Percentiles rank a stretch among this genome's conserved stretches.
Evolutionary conservation across 495 filamentous ascomycete genomes (phyloP).

Genomic region (Annulohypoxylon maeteangense): DNA sequence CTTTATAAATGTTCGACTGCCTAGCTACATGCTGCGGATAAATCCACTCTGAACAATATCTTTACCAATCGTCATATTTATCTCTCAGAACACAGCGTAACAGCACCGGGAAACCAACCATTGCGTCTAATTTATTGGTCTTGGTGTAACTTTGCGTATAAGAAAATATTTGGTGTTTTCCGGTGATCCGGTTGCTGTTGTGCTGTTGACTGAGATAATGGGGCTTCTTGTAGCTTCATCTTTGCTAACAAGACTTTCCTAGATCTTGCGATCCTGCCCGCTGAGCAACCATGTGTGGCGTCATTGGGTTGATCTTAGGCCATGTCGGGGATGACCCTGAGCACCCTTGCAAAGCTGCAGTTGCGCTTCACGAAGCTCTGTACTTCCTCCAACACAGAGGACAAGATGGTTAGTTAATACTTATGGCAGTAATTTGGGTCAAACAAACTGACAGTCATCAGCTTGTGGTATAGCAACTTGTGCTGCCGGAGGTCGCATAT

Average conservation of each 20-base stretch:
- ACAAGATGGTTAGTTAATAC: slow-evolving; percentile 68
- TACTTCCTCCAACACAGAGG: slow-evolving; percentile 83
- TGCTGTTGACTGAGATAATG: slow-evolving; percentile 22
- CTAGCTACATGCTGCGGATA: slow-evolving; percentile 47
- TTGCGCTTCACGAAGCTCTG: slow-evolving; percentile 66
- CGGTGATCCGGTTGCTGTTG: neutral
- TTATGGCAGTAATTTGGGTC: neutral
- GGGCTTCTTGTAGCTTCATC: neutral
- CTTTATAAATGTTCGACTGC: slow-evolving; percentile 50
- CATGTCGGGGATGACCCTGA: slow-evolving; percentile 39
- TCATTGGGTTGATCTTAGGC: slow-evolving; percentile 38
- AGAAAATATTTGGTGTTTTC: neutral
- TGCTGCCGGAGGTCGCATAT: slow-evolving; percentile 78
- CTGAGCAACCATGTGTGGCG: slow-evolving; percentile 37
- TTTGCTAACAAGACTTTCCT: slow-evolving; percentile 13
- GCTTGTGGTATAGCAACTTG: slow-evolving; percentile 82
- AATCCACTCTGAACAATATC: slow-evolving; percentile 45
- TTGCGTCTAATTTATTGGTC: neutral
- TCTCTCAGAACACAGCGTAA: slow-evolving; percentile 17
- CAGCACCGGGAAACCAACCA: neutral
- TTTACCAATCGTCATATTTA: slow-evolving; percentile 1
- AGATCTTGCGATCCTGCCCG: neutral
- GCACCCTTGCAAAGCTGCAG: slow-evolving; percentile 32
- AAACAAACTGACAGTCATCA: slow-evolving; percentile 16
- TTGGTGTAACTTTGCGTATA: neutral